A percentile compares a stretch with the other conserved stretches of the same genome.
Conservation (phyloP, 768 basidiomycete species). For the Mycena kentingensis region DNA sequence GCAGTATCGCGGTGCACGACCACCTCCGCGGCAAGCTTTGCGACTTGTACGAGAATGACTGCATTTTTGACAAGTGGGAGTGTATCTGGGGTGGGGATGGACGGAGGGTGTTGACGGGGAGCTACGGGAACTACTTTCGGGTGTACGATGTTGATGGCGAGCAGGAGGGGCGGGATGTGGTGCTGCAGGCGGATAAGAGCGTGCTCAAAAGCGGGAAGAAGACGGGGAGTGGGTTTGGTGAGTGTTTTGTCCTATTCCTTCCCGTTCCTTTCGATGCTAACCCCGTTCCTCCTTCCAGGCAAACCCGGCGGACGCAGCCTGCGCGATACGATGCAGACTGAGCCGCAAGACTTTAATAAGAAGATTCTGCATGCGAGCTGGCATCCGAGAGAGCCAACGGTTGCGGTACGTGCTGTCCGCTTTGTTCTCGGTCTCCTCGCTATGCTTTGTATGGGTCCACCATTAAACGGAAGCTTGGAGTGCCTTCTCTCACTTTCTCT, state of each 20-base stretch:
- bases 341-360: conserved; percentile 92
- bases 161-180: conserved; percentile 63
- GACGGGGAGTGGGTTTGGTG: conserved; percentile 49
- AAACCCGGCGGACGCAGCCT: conserved; percentile 64
- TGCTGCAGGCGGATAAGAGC: conserved; percentile 98
- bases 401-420: conserved; percentile 67
- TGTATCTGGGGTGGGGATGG: conserved; percentile 98
- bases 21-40: conserved; percentile 97
- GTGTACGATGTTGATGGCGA: conserved; percentile 91
- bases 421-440: background rate
- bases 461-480: no score
- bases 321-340: conserved; percentile 85
- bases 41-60: conserved; percentile 98
- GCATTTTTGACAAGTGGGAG: conserved; percentile 99
- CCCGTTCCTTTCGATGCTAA: background rate
- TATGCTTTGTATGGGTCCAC: conserved; percentile 3
- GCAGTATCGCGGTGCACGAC: conserved; percentile 98
- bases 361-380: conserved; percentile 95
- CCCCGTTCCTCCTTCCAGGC: conserved; percentile 44
- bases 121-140: conserved; percentile 99
- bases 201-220: conserved; percentile 99
- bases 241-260: background rate
- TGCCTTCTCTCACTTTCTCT: no score
- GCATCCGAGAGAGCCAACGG: conserved; percentile 98
- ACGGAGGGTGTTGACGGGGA: conserved; percentile 86